phyloP scores from a whole-genome alignment of 2,329 filamentous ascomycete genomes.

The Camillea tinctor region DNA sequence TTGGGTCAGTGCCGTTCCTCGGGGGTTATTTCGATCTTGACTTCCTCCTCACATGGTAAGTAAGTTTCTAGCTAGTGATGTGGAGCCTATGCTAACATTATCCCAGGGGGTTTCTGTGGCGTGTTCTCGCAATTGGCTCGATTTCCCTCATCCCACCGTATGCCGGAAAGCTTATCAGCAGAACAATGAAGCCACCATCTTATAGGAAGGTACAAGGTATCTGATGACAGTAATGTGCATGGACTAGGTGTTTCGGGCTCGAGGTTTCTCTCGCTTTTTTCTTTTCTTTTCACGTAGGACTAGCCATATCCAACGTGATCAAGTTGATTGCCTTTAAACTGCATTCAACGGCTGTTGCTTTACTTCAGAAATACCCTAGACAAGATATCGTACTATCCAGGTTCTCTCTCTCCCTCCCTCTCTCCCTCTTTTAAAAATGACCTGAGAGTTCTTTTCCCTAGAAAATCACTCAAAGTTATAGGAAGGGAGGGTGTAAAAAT shows the following conservation, averaged over 20 bases:
- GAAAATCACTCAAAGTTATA: not conserved
- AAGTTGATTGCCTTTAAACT: not conserved
- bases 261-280: no score
- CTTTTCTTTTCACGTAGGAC: not conserved
- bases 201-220: slow-evolving; percentile 88
- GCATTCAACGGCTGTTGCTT: not conserved
- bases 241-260: slow-evolving; percentile 14
- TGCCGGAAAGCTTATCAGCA: slow-evolving; percentile 77
- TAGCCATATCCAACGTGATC: not conserved
- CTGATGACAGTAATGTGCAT: slow-evolving; percentile 34
- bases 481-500: not conserved
- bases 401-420: no score
- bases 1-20: slow-evolving; percentile 81
- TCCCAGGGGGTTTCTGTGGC: slow-evolving; percentile 81
- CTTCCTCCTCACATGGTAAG: slow-evolving; percentile 71
- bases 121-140: slow-evolving; percentile 74
- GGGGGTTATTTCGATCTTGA: slow-evolving; percentile 84
- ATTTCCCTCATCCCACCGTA: slow-evolving; percentile 86
- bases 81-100: slow-evolving; percentile 7
- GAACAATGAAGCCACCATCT: slow-evolving; percentile 85
- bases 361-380: not conserved
- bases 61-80: slow-evolving; percentile 10
- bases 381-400: not conserved
- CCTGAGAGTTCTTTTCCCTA: no score
- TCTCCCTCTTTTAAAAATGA: no score